Evolutionary conservation across 257 asterid genomes (phyloP).

Genomic region (Fraxinus pennsylvanica): DNA sequence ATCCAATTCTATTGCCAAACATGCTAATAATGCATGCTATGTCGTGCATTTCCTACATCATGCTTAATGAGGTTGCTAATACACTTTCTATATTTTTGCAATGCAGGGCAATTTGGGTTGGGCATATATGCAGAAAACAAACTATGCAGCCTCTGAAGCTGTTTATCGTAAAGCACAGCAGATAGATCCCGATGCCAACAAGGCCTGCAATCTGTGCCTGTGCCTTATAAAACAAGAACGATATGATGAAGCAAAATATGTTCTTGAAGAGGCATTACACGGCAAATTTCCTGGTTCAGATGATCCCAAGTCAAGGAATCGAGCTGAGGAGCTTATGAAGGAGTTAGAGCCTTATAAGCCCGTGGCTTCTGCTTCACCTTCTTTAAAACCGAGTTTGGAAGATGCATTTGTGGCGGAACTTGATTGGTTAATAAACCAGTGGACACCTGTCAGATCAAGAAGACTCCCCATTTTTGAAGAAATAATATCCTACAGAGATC

Average conservation of each 20-base stretch:
- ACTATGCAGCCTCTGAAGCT: conserved; percentile 64
- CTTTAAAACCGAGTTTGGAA: conserved; percentile 37
- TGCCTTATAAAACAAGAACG: conserved; percentile 70
- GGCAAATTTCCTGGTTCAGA: conserved; percentile 55
- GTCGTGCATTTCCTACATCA: not conserved
- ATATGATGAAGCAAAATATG: conserved; percentile 57
- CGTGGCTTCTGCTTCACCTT: conserved; percentile 13
- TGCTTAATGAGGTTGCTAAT: not conserved
- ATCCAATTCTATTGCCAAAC: not conserved
- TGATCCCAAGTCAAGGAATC: conserved; percentile 55
- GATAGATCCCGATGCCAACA: conserved; percentile 81
- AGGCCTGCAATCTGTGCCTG: conserved; percentile 69
- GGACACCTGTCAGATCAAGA: conserved; percentile 62
- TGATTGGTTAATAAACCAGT: conserved; percentile 67
- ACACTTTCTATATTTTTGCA: not conserved
- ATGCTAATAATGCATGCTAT: not conserved
- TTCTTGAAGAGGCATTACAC: conserved; percentile 58
- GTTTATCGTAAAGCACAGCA: conserved; percentile 74
- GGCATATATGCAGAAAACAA: conserved; percentile 86
- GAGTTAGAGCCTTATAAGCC: conserved; percentile 47
- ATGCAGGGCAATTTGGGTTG: conserved; percentile 89
- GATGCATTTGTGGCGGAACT: conserved; percentile 65
- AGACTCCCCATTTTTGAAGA: conserved; percentile 95
- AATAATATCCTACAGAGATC: conserved; percentile 74
- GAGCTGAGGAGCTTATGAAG: conserved; percentile 53